Evolutionary conservation across 176 grass and related monocot genomes (phyloP), one percentile per base, ranked within the genome.

Genomic region (Chloris gayana): DNA sequence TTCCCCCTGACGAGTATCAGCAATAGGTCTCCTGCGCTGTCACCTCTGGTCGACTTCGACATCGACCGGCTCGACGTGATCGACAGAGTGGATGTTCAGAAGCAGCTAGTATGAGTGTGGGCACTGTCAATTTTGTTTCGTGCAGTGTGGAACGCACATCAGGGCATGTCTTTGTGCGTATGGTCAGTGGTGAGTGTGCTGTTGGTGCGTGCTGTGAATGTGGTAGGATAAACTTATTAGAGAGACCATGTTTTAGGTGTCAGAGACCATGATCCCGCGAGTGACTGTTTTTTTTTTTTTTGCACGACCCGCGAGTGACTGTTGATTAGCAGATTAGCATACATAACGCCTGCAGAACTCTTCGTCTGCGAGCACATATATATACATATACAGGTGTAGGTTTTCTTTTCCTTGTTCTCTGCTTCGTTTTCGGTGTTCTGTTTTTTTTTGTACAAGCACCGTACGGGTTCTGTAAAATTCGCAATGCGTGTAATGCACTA

Each of bases 51-150:
- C 19, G 50, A 64, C 30, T 81, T 83, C 58, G 82, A 91, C 74
- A 81, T 88, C 71, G 85, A 91, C 57, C n/a, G 85, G 81, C 82
- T 90, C 75, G 83, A 84, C 76, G 59, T 42, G 34, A 82, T 84
- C 34, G 67, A 73, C 64, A 84, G 84, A 74, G 66, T 77, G 80
- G 76, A 70, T 26, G 70, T 8, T 5, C 64, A 72, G 32, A 71
- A 72, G 27, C 69, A 65, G 11, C 8, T 29, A n/a, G n/a, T 4
- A 9, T 26, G 17, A 0, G 9, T 58, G 21, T 2, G 64, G 72
- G n/a, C 47, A 21, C 35, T 19, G 56, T 37, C 29, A 69, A 6
- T 67, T 65, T 80, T 56, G 42, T n/a, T 39, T 61, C 10, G 21
- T 26, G 57, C 69, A 27, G 42, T 35, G 42, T 35, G 70, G 41